Evolutionary conservation across 345 rosid genomes (phyloP).

Genomic region (Pelargonium nanum): DNA sequence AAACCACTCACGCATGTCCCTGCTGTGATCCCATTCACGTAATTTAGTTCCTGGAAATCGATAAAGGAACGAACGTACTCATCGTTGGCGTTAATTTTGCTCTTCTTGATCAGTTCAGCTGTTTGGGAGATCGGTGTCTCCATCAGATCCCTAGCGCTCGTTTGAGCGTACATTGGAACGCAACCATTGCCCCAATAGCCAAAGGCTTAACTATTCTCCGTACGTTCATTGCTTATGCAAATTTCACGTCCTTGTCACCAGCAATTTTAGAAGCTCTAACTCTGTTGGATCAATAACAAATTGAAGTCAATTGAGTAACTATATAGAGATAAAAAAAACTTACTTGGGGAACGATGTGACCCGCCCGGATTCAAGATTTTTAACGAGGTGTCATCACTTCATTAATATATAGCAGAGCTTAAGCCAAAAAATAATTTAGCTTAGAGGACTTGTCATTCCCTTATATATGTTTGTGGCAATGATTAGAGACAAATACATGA

Average conservation of each 20-base stretch:
- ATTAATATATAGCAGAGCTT: too few species aligned
- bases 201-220: constrained; percentile 46
- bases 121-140: constrained; percentile 69
- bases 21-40: constrained; percentile 37
- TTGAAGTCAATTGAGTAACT: constrained; percentile 2
- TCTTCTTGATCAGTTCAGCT: constrained; percentile 59
- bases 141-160: constrained; percentile 36
- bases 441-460: too few species aligned
- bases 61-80: constrained; percentile 67
- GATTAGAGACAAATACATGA: neutral
- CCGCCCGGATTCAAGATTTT: too few species aligned
- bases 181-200: constrained; percentile 92
- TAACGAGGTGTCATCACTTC: too few species aligned
- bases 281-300: constrained; percentile 16
- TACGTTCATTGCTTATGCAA: constrained; percentile 53
- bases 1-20: constrained; percentile 67
- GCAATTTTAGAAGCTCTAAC: constrained; percentile 41
- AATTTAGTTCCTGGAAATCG: constrained; percentile 53
- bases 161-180: constrained; percentile 55
- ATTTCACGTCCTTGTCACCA: constrained; percentile 42
- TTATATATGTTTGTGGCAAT: too few species aligned
- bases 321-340: neutral
- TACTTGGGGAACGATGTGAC: too few species aligned
- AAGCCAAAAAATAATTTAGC: too few species aligned
- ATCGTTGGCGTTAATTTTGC: constrained; percentile 50